Base-by-base conservation (phyloP, 352 stramenopile species). In the Pythium plurisporium region DNA sequence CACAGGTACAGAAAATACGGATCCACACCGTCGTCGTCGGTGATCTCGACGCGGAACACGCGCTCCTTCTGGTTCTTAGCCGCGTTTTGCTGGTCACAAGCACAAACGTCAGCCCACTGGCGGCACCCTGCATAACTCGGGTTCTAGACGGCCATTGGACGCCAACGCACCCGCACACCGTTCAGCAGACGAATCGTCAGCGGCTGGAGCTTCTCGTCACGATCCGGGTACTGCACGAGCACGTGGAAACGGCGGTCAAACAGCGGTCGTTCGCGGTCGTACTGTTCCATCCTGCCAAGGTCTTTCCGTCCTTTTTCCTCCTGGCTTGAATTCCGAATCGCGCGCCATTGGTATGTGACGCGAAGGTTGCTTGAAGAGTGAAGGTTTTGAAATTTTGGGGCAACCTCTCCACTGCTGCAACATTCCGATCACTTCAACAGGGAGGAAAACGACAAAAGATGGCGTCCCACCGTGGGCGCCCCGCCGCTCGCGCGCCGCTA, bases 11-110 rank as follows among this genome's bases (percentile, higher is more conserved):
- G 62, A 61, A 97, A 98, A 59, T 91, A 97, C 55, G 89, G 84
- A 51, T 98, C 89, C 5, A 64, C 73, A 38, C 96, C 85, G 41
- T 97, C 83, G 42, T 94, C 91, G 62, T 98, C 88, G 14, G 93
- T 98, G 36, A 98, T 88, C 66, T 98, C 91, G 26, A 98, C 88
- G 52, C 92, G 90, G 34, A 98, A 79, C 46, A 97, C 82, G 33
- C 80, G 77, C 53, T 96, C 87, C 62, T 91, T 96, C 54, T 91
- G 82, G 67, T 82, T 90, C 60, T 76, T 90, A 31, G 60, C 64
- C 53, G 61, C 75, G 50, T 82, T 87, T 86, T 91, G 81, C 77
- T 89, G 53, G 30, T 25, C n/a, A n/a, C n/a, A n/a, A n/a, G n/a
- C n/a, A n/a, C n/a, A n/a, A n/a, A n/a, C n/a, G n/a, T n/a, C n/a